phyloP scores from a whole-genome alignment of 345 rosid genomes.

The Rhodamnia rubescens region DNA sequence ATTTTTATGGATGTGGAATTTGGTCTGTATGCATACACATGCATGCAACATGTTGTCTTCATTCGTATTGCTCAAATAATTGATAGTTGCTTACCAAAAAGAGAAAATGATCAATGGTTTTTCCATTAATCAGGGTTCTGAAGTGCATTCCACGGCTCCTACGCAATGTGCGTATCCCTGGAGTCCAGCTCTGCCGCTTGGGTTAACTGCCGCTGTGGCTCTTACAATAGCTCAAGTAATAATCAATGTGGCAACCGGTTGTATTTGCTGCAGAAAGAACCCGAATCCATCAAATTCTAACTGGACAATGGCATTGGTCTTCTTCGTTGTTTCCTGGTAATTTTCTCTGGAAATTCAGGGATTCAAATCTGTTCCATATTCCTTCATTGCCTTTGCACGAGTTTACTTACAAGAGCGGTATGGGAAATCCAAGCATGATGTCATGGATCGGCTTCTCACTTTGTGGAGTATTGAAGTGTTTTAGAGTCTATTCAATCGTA shows the following conservation, averaged over 20 bases:
- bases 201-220: constrained; percentile 53
- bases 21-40: background rate
- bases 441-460: background rate
- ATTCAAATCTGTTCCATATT: background rate
- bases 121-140: constrained; percentile 40
- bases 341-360: background rate
- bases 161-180: constrained; percentile 54
- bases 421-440: background rate
- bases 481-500: background rate
- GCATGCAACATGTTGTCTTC: background rate
- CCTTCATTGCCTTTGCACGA: background rate
- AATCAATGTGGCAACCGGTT: constrained; percentile 48
- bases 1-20: background rate
- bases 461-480: background rate
- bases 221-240: constrained; percentile 62
- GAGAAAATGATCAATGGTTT: background rate
- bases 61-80: background rate
- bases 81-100: background rate
- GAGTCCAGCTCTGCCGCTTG: constrained; percentile 65
- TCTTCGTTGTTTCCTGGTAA: constrained; percentile 81
- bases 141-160: constrained; percentile 31
- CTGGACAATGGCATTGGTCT: constrained; percentile 52
- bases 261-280: constrained; percentile 66
- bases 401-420: background rate
- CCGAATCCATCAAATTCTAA: constrained; percentile 41